Base-by-base conservation (phyloP, 2,329 filamentous ascomycete genomes). In the Fusarium globosum region DNA sequence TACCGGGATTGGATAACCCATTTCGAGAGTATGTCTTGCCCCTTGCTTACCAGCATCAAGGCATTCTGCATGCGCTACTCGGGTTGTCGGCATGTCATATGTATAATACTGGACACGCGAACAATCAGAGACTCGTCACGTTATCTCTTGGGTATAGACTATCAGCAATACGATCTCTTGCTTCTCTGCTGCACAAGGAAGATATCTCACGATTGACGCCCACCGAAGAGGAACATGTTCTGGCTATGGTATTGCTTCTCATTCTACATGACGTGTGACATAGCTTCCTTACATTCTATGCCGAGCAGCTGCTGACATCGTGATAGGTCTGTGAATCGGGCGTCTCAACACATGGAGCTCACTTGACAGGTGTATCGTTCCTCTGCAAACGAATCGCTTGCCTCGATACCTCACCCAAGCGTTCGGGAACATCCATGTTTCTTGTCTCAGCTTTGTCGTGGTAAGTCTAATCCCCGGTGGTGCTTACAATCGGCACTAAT, bases 51-150 rank as follows among this genome's bases (percentile, higher is more conserved):
- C 71, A 72, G 14, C 73, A 80, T 9, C 69, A 69, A 7, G 78
- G 77, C 0, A 76, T 80, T 2, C 55, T 80, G 1, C 77, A 80
- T 28, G 77, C 79, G 0, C 33, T 80, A 2, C 71, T 80, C 3
- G 79, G 79, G 2, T 41, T 80, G 5, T 63, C 79, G 0, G 56
- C 77, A 10, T 79, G 79, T 2, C 77, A 80, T 26, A 71, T 80
- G 56, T 21, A 69, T 13, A 64, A 71, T 7, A 77, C 71, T 4
- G 57, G 73, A 1, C 66, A 61, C 4, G 56, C 66, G 2, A 61
- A 61, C 21, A 61, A 56, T 6, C 66, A 68, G 4, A 39, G 61
- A 2, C 60, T 72, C 21, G 55, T 75, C 2, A 68, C 72, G 1
- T 57, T 71, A 3, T 72, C 78, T 7, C 55, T 80, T 5, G 69